Evolutionary conservation across 768 basidiomycete genomes (phyloP).

Genomic region (Coprinopsis marcescibilis): DNA sequence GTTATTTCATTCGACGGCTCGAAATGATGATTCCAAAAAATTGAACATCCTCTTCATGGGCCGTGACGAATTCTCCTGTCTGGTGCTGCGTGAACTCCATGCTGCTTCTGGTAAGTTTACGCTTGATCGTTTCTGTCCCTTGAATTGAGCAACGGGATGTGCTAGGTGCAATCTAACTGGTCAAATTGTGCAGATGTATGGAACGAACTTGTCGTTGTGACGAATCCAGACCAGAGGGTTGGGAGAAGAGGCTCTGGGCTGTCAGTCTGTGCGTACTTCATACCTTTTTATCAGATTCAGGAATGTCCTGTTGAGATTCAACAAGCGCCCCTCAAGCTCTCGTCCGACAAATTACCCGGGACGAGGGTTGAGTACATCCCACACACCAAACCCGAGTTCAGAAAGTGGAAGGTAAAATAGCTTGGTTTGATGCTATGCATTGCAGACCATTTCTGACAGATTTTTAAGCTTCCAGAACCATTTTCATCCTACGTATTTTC

Average conservation of each 20-base stretch:
- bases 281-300: not conserved
- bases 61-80: constrained; percentile 82
- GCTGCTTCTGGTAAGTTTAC: constrained; percentile 47
- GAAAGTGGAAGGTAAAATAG: constrained; percentile 50
- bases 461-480: constrained; percentile 39
- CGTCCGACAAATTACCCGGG: constrained; percentile 42
- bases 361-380: constrained; percentile 63
- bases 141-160: too few relatives aligned
- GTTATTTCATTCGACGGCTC: too few relatives aligned
- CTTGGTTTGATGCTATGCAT: not conserved
- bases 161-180: too few relatives aligned
- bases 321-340: constrained; percentile 63
- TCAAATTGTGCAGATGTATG: constrained; percentile 60
- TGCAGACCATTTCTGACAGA: not conserved
- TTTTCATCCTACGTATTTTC: constrained; percentile 15
- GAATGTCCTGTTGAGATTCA: constrained; percentile 8
- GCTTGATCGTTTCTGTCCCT: constrained; percentile 5
- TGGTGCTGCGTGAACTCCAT: constrained; percentile 60
- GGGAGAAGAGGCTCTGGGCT: constrained; percentile 57
- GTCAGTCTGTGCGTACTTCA: constrained; percentile 44
- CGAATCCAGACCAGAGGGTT: constrained; percentile 59
- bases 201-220: constrained; percentile 60
- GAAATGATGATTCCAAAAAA: constrained; percentile 6
- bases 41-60: constrained; percentile 86
- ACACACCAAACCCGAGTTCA: constrained; percentile 51